These are phyloP conservation scores for Phytophthora ramorum DNA, from an alignment of 352 stramenopile genomes.

Conservation along the genomic window DNA sequence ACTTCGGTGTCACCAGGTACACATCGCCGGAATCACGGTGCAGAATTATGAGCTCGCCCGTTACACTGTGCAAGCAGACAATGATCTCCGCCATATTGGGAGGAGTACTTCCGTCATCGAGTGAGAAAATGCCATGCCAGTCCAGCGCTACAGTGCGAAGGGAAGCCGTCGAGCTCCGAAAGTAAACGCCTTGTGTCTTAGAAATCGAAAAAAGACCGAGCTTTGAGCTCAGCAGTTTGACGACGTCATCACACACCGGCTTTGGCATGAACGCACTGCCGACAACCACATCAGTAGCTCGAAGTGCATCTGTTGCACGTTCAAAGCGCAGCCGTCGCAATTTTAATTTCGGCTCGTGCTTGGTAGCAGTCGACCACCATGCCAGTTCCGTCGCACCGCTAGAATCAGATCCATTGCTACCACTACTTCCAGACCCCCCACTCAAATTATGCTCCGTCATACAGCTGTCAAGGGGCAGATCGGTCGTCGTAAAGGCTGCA, in stretches of 20 bases:
- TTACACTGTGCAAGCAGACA: conserved; percentile 71
- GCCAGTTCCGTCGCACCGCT: conserved; percentile 62
- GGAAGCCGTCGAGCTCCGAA: conserved; percentile 58
- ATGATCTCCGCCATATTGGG: conserved; percentile 28
- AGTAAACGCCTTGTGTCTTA: conserved; percentile 50
- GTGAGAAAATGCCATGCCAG: conserved; percentile 42
- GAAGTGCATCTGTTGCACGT: conserved; percentile 69
- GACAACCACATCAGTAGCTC: conserved; percentile 75
- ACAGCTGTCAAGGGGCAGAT: conserved; percentile 39
- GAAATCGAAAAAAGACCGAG: conserved; percentile 82
- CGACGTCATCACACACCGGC: conserved; percentile 37
- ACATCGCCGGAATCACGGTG: conserved; percentile 39
- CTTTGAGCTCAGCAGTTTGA: conserved; percentile 56
- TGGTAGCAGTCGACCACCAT: conserved; percentile 80
- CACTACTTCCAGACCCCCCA: not conserved
- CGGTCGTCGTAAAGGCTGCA: conserved; percentile 56
- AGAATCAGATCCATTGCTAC: conserved; percentile 8
- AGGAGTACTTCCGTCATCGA: not conserved
- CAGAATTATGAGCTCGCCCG: conserved; percentile 76
- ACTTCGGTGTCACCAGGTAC: conserved; percentile 49
- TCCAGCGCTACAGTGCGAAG: conserved; percentile 45
- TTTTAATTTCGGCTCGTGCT: conserved; percentile 69
- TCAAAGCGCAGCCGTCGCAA: conserved; percentile 78
- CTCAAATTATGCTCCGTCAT: not conserved
- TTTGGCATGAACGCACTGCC: conserved; percentile 60